Base-by-base conservation (phyloP, 2,329 filamentous ascomycete species). In the Atkinsonella texensis region DNA sequence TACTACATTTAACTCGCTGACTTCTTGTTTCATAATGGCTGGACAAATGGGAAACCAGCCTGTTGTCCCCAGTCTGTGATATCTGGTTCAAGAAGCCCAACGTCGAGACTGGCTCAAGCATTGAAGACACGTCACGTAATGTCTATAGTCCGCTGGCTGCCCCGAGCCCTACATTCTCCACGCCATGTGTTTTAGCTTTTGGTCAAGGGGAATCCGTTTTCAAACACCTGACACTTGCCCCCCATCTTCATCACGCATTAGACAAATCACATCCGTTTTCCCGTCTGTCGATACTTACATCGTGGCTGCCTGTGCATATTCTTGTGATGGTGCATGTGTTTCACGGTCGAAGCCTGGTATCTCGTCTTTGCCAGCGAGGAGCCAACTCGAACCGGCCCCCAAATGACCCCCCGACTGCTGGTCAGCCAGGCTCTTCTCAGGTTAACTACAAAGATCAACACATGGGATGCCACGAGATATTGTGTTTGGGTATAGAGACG, bases 261-360 rank as follows among this genome's bases (percentile, higher is more conserved):
- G 49, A 46, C 49, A 46, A 51, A 51, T 51, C 49, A 46, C n/a
- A 51, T 46, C 38, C 32, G 41, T 45, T 50, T 9, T 23, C 23
- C 11, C 49, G 12, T 41, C 35, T 20, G 35, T 41, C 20, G 43
- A 46, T 51, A 40, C 42, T 41, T 46, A 41, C 35, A 46, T 43
- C 49, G 43, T 51, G 49, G 43, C 43, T 46, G 33, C 28, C 18
- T 46, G n/a, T 51, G 49, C 49, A 51, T 46, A 46, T 46, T 41
- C 49, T 41, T 46, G 43, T 51, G 28, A 45, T 40, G 44, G 41
- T 50, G 48, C 48, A 50, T 50, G 48, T 44, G 48, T 50, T 50
- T 32, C 44, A 50, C 41, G 35, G 49, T 41, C 43, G 49, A 46
- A 35, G 35, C 49, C 49, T 41, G 31, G 38, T 23, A 51, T 46